phyloP scores from a whole-genome alignment of 2,329 filamentous ascomycete genomes.

The Periglandula ipomoeae region DNA sequence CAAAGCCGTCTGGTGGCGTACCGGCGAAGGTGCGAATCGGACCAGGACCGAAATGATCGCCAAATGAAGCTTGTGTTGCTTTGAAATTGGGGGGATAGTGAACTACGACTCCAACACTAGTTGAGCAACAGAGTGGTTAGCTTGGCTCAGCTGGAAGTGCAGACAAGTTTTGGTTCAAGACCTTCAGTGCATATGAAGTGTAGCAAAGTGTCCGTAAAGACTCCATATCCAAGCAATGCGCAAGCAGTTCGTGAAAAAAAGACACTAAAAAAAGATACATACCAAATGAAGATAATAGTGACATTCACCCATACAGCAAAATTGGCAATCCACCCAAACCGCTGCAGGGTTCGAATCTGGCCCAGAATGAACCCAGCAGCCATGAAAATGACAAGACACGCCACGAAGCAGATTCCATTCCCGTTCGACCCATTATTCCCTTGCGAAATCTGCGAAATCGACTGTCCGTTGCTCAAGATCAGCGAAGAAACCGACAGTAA shows the following conservation, averaged over 20 bases:
- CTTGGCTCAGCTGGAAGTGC: background rate
- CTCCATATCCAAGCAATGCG: too few species aligned
- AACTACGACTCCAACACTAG: conserved; percentile 41
- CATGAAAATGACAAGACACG: conserved; percentile 41
- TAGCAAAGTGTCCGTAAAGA: too few species aligned
- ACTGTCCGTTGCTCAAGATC: conserved; percentile 43
- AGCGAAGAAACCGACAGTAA: conserved; percentile 42
- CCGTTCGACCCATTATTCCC: conserved; percentile 7
- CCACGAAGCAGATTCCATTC: conserved; percentile 39
- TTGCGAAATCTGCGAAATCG: conserved; percentile 43
- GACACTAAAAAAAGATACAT: conserved; percentile 8
- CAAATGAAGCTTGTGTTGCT: conserved; percentile 20
- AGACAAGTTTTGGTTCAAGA: too few species aligned
- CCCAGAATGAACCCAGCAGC: conserved; percentile 41
- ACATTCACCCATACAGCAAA: conserved; percentile 48
- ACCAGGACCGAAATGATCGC: conserved; percentile 17
- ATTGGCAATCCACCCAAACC: conserved; percentile 45
- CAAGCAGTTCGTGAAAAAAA: background rate
- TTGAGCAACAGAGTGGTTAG: background rate
- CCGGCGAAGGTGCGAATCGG: conserved; percentile 23
- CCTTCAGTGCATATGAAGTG: too few species aligned
- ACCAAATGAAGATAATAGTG: conserved; percentile 38
- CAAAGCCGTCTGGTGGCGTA: conserved; percentile 28
- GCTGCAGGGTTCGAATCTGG: conserved; percentile 45
- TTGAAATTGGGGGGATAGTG: conserved; percentile 39